Conservation (phyloP, 176 grass and related monocot genomes). For the Juncus effusus region DNA sequence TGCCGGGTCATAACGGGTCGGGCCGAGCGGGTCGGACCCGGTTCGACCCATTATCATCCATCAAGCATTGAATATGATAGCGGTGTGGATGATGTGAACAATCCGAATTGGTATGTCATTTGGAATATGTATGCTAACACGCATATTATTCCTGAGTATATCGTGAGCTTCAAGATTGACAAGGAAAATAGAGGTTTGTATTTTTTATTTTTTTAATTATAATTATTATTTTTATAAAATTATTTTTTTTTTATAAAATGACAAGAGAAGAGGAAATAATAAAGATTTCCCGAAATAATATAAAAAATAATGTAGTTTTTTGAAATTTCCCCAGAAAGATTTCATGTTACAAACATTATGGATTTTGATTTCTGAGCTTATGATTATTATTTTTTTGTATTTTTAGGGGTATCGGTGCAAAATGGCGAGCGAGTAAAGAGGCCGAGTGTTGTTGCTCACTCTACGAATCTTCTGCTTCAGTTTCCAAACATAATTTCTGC, state of each 20-base stretch:
- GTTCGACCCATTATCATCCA: slow-evolving; percentile 48
- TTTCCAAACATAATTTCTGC: slow-evolving; percentile 57
- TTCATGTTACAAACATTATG: too few species aligned
- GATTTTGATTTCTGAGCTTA: too few species aligned
- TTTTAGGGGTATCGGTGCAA: slow-evolving; percentile 34
- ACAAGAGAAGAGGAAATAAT: not conserved
- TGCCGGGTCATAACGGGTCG: slow-evolving; percentile 77
- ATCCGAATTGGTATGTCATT: slow-evolving; percentile 68
- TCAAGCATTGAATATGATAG: slow-evolving; percentile 58
- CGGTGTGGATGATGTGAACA: slow-evolving; percentile 54
- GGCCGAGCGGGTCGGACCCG: slow-evolving; percentile 42
- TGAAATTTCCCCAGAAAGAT: too few species aligned
- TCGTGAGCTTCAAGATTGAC: slow-evolving; percentile 70
- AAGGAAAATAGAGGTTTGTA: slow-evolving; percentile 18
- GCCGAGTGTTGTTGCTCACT: slow-evolving; percentile 5
- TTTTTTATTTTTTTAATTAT: not conserved
- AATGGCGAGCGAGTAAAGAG: slow-evolving; percentile 29
- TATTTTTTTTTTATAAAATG: not conserved
- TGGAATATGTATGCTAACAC: slow-evolving; percentile 80
- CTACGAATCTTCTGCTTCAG: slow-evolving; percentile 25
- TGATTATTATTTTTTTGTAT: not conserved
- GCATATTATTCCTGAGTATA: slow-evolving; percentile 66
- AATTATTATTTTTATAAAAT: not conserved
- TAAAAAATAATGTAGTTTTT: too few species aligned
- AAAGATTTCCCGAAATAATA: not conserved